Evolutionary conservation across 2,329 filamentous ascomycete species (phyloP), one percentile per base, ranked within the genome.

Genomic region (Exutisphaerella laricina): DNA sequence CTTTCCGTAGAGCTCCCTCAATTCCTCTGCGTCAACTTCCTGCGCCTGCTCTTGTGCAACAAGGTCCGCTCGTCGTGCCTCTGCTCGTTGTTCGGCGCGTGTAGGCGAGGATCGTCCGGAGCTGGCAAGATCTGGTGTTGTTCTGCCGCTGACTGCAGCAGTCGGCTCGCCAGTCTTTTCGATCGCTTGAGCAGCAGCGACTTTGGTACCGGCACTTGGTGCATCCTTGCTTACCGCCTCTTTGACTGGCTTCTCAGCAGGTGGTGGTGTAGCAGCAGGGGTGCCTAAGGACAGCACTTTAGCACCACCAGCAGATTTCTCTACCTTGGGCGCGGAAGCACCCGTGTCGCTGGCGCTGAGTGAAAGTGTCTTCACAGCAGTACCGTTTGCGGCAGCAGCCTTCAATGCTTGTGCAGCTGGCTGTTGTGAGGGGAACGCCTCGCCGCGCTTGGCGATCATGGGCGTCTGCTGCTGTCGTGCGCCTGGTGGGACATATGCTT

Each of bases 1-100:
- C 68, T 97, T 96, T 64, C 92, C 92, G 66, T 92, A 98, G 49
- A 98, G 92, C 65, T 97, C 90, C 66, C 88, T 87, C 48, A 98
- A 72, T 0, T 88, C 90, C 18, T 88, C 73, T 64, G 96, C 73
- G 64, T 97, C 80, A 69, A 92, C 71, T 77, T 88, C 67, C 67
- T 84, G 66, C 70, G 78, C 74, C 64, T 94, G 86, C 60, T 90
- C 84, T 67, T 89, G 85, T 49, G 84, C 78, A 45, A 98, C 85
- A 25, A 85, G 81, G 64, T 94, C 87, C n/a, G 77, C 81, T 50
- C 88, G 84, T 50, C 85, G 82, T 14, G 59, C 62, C 37, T 75
- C 75, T 30, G 71, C 75, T 39, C 73, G 73, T 12, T 62, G 61
- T 42, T 88, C 77, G 10, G 70, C 72, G 23, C 73, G 71, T 14